Percentiles rank a stretch among this genome's conserved stretches.
Conservation (phyloP, 352 stramenopile genomes). For the Globisporangium camurandrum region DNA sequence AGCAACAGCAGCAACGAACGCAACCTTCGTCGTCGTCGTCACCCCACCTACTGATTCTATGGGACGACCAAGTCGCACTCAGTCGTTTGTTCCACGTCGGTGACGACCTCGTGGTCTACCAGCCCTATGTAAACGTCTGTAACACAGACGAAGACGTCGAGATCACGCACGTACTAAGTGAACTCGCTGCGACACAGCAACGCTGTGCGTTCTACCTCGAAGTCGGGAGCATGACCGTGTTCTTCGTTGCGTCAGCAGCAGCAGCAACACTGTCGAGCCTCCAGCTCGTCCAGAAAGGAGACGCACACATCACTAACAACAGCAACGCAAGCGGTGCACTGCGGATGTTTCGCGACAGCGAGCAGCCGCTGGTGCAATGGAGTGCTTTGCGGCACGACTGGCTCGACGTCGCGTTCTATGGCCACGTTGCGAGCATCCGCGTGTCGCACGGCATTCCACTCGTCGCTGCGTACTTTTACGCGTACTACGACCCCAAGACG, state of each 20-base stretch:
- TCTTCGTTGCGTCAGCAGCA: slow-evolving; percentile 21
- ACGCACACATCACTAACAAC: not conserved
- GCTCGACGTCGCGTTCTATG: slow-evolving; percentile 47
- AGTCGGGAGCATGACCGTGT: slow-evolving; percentile 47
- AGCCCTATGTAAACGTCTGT: slow-evolving; percentile 59
- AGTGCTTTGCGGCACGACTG: slow-evolving; percentile 27
- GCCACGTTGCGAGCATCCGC: slow-evolving; percentile 35
- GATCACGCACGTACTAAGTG: slow-evolving; percentile 44
- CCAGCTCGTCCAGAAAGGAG: too few relatives aligned
- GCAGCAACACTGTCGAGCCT: too few relatives aligned
- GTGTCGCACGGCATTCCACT: slow-evolving; percentile 56
- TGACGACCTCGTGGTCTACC: slow-evolving; percentile 45
- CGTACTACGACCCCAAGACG: slow-evolving; percentile 61
- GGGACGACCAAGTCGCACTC: slow-evolving; percentile 62
- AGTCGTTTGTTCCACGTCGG: slow-evolving; percentile 52
- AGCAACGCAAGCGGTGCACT: not conserved
- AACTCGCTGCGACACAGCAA: slow-evolving; percentile 51
- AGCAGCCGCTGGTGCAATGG: slow-evolving; percentile 16
- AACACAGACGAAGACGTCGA: slow-evolving; percentile 33
- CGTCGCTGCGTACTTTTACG: slow-evolving; percentile 58
- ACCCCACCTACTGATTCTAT: slow-evolving; percentile 51
- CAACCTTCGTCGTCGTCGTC: slow-evolving; percentile 6
- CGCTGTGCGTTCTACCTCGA: slow-evolving; percentile 50
- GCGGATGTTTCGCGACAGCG: slow-evolving; percentile 8
- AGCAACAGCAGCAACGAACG: slow-evolving; percentile 5